Percentiles rank a stretch among this genome's conserved stretches.
Evolutionary conservation across 495 filamentous ascomycete species (phyloP).

Genomic region (Penicillium cosmopolitanum): DNA sequence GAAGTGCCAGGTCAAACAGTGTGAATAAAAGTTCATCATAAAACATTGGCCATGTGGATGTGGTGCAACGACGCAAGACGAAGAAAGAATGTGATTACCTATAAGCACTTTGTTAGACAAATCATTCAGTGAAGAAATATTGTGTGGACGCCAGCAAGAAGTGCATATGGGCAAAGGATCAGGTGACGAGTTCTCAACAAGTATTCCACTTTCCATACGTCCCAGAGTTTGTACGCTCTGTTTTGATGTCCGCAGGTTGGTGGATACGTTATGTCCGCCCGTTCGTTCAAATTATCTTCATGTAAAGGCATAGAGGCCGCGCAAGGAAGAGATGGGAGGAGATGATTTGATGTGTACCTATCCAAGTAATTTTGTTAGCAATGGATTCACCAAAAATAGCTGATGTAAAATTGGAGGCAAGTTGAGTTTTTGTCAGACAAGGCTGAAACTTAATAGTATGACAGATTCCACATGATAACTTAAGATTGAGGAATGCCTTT

Average conservation of each 20-base stretch:
- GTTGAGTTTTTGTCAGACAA: conserved; percentile 76
- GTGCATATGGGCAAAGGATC: conserved; percentile 56
- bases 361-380: conserved; percentile 46
- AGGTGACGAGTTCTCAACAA: conserved; percentile 99
- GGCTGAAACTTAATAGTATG: conserved; percentile 88
- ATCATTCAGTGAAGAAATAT: conserved; percentile 13
- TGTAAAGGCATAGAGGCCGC: conserved; percentile 43
- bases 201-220: conserved; percentile 67
- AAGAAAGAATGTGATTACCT: conserved; percentile 34
- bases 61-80: conserved; percentile 9
- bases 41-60: conserved; percentile 46
- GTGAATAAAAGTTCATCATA: conserved; percentile 92
- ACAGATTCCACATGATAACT: conserved; percentile 86
- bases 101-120: conserved; percentile 23
- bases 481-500: conserved; percentile 98
- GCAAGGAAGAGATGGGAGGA: conserved; percentile 18
- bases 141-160: conserved; percentile 8
- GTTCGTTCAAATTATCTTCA: conserved; percentile 97
- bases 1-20: conserved; percentile 84
- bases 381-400: conserved; percentile 26
- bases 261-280: conserved; percentile 94
- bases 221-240: conserved; percentile 89
- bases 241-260: conserved; percentile 62
- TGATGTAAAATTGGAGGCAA: conserved; percentile 31
- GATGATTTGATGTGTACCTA: conserved; percentile 58